Base-by-base conservation (phyloP, 2,329 filamentous ascomycete species). In the Colletotrichum caudatum region DNA sequence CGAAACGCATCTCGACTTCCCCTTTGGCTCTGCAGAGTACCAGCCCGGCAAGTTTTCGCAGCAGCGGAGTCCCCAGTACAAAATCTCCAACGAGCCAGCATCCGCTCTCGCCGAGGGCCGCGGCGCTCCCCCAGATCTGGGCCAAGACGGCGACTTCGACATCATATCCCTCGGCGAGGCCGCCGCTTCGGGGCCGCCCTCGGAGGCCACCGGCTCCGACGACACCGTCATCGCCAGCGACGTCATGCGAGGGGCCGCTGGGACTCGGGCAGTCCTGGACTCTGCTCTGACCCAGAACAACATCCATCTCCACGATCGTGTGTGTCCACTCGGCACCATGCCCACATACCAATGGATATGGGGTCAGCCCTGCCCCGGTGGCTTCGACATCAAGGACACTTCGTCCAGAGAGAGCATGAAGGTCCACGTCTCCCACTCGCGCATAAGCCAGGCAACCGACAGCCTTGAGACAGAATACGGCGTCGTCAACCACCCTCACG, bases 341-440 rank as follows among this genome's bases (percentile, higher is more conserved):
- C 50, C 39, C 54, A 69, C 48, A 1, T 69, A 69, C 56, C 65
- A 64, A 14, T 72, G 69, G 69, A 23, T 72, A 11, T 57, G 57
- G 51, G 66, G 66, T 20, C 65, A 66, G 2, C 29, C 37, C 14
- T 72, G 59, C 39, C 65, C 59, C 18, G 69, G 69, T 9, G 65
- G 67, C 11, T 50, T 69, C 26, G 66, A 69, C 39, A 29, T 60
- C 59, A 72, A 64, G 46, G 65, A 72, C 29, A 61, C 44, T 16
- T 69, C 69, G 18, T 69, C 69, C 39, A 64, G 46, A n/a, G 69
- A 69, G 29, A 72, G 69, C 54, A 64, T 69, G 44, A 64, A 56
- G 56, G 65, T 69, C 46, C 65, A 60, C 33, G 44, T 57, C 23
- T 51, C 35, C 33, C 53, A 26, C 46, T 72, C 69, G n/a, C 54